phyloP scores from a whole-genome alignment of 2,329 filamentous ascomycete genomes.

The Beauveria sp. region DNA sequence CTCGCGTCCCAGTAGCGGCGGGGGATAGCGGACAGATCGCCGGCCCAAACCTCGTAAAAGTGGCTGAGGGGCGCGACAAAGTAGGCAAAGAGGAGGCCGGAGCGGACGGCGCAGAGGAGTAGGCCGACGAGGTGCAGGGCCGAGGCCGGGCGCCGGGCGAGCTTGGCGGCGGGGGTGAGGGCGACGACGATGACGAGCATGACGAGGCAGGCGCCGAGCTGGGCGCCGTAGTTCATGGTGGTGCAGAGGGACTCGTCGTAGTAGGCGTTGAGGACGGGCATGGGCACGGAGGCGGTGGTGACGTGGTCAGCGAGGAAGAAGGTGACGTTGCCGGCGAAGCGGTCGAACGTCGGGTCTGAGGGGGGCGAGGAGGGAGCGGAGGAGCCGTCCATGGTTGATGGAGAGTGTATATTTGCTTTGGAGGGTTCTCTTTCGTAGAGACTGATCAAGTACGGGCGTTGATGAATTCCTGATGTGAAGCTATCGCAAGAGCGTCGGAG shows the following conservation, averaged over 20 bases:
- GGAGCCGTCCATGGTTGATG: background rate
- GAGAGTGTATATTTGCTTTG: background rate
- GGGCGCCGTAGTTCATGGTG: slow-evolving; percentile 58
- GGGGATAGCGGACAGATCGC: slow-evolving; percentile 45
- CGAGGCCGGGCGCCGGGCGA: slow-evolving; percentile 57
- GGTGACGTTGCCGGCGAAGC: slow-evolving; percentile 27
- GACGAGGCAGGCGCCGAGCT: slow-evolving; percentile 60
- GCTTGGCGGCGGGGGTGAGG: slow-evolving; percentile 59
- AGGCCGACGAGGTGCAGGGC: slow-evolving; percentile 58
- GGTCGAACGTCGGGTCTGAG: slow-evolving; percentile 23
- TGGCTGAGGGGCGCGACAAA: slow-evolving; percentile 54
- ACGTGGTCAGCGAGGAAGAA: slow-evolving; percentile 26
- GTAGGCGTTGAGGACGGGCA: slow-evolving; percentile 25
- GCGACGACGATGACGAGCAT: slow-evolving; percentile 59
- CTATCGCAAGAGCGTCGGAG: too few relatives aligned
- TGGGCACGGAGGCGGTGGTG: slow-evolving; percentile 24
- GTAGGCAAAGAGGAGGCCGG: slow-evolving; percentile 48
- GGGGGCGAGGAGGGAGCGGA: background rate
- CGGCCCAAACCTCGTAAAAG: slow-evolving; percentile 52
- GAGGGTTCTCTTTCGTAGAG: background rate
- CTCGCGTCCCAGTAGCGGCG: slow-evolving; percentile 27
- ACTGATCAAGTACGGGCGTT: background rate
- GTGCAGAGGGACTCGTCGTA: slow-evolving; percentile 27
- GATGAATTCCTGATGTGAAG: too few relatives aligned
- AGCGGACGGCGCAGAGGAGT: slow-evolving; percentile 51